Conservation (phyloP, 202 grass and related monocot species). For the Setaria viridis region DNA sequence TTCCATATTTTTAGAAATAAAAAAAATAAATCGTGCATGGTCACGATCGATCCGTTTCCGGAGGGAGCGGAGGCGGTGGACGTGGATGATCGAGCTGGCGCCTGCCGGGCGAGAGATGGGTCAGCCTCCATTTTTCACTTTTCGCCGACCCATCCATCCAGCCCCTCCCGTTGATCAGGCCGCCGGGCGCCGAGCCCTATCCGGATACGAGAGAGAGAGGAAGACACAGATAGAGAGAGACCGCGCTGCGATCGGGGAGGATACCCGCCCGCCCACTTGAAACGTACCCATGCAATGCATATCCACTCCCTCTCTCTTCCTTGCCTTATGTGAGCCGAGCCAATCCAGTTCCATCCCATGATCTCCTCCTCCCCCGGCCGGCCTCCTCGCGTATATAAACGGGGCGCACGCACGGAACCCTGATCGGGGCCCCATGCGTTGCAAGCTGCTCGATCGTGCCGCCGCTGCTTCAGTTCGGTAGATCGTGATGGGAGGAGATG, state of each 20-base stretch:
- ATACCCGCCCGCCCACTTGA: constrained; percentile 49
- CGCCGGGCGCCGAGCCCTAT: neutral
- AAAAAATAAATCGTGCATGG: neutral
- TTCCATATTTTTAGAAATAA: too few species aligned
- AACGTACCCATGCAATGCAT: constrained; percentile 41
- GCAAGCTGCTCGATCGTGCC: neutral
- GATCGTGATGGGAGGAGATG: neutral
- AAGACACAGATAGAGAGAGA: neutral
- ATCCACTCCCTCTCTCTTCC: constrained; percentile 8
- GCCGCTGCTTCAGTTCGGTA: neutral
- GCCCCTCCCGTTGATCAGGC: constrained; percentile 14
- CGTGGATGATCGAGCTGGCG: neutral
- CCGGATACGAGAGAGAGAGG: neutral
- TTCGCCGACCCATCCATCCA: neutral
- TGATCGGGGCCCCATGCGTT: neutral
- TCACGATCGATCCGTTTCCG: neutral
- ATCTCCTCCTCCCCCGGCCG: neutral
- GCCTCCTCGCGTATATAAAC: constrained; percentile 22
- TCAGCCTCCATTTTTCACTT: neutral
- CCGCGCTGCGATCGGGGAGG: neutral
- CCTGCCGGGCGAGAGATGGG: neutral
- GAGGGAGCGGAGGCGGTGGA: neutral
- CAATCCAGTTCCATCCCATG: constrained; percentile 34
- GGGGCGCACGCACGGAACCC: neutral
- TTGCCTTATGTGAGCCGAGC: neutral